These are phyloP conservation scores for Eucalyptus fibrosa DNA, from an alignment of 345 rosid genomes.

Conservation along the genomic window DNA sequence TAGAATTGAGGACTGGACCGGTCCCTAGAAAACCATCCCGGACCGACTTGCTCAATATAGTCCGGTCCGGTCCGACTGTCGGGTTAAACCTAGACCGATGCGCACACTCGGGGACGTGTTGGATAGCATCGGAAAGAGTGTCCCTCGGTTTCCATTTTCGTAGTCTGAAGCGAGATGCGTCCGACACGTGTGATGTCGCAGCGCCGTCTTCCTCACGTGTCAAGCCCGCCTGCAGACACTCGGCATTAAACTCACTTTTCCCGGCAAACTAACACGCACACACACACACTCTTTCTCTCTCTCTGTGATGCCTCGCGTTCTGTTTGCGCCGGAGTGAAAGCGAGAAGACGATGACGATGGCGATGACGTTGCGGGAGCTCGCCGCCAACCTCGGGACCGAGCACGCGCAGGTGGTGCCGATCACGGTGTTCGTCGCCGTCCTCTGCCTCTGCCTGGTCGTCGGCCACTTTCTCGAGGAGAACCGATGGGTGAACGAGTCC, in stretches of 20 bases:
- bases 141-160: background rate
- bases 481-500: slow-evolving; percentile 88
- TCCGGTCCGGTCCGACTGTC: background rate
- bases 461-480: slow-evolving; percentile 85
- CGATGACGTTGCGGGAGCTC: background rate
- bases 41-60: background rate
- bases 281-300: background rate
- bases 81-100: background rate
- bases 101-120: background rate
- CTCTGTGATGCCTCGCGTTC: background rate
- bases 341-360: background rate
- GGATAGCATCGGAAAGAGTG: background rate
- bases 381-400: slow-evolving; percentile 3
- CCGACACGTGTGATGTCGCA: background rate
- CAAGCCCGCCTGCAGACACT: background rate
- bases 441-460: slow-evolving; percentile 64
- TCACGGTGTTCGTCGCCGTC: slow-evolving; percentile 64
- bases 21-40: background rate
- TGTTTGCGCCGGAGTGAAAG: background rate
- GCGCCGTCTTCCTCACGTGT: background rate
- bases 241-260: background rate
- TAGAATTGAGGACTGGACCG: background rate
- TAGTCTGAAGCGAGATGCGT: background rate
- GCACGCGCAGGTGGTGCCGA: slow-evolving; percentile 54
- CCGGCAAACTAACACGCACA: background rate